phyloP scores from a whole-genome alignment of 2,329 filamentous ascomycete genomes.

The Fusarium sp. region DNA sequence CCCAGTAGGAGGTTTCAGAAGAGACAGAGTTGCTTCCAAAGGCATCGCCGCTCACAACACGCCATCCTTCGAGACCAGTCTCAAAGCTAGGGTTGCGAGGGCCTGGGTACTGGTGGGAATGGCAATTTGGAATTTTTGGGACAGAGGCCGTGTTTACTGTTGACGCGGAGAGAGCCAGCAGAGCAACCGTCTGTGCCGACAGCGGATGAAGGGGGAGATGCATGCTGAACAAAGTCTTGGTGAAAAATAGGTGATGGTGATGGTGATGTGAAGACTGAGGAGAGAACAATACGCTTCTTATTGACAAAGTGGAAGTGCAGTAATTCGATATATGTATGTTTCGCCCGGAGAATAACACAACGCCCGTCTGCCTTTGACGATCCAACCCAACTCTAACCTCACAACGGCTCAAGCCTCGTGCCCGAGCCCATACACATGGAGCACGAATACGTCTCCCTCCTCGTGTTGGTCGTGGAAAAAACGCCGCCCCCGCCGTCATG shows the following conservation, averaged over 20 bases:
- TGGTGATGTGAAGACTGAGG: background rate
- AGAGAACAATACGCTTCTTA: background rate
- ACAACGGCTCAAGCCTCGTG: background rate
- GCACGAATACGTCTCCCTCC: background rate
- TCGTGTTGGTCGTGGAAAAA: background rate
- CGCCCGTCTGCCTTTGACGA: background rate
- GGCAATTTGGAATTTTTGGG: background rate
- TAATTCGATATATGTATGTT: background rate
- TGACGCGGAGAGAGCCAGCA: background rate
- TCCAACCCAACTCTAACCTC: background rate
- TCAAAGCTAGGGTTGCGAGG: background rate
- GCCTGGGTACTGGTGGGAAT: background rate
- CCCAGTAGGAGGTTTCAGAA: slow-evolving; percentile 39
- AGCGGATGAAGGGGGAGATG: background rate
- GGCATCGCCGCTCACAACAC: background rate
- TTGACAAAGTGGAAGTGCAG: background rate
- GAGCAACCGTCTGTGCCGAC: background rate
- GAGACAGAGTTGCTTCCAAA: slow-evolving; percentile 31
- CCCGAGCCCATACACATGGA: background rate
- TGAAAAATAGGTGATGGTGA: background rate
- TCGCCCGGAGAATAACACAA: background rate
- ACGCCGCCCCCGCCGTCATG: background rate
- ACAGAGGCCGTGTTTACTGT: background rate
- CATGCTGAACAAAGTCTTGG: background rate
- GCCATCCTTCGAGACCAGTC: background rate